Percentiles rank a stretch among this genome's conserved stretches.
Conservation (phyloP, 2,329 filamentous ascomycete species). For the Fusarium sp. region DNA sequence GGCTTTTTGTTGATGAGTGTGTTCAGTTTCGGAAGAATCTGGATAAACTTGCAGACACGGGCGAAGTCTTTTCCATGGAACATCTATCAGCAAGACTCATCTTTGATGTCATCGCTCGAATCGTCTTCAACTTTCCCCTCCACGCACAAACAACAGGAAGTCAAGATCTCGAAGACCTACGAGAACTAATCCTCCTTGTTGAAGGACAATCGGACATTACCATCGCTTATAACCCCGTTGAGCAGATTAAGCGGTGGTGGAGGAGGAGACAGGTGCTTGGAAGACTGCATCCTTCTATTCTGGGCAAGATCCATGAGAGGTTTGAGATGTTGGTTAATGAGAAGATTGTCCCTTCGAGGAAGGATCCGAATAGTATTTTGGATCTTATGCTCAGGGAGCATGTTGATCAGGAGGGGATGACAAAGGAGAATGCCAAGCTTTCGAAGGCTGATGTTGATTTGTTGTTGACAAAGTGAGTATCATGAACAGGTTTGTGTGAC, state of each 20-base stretch:
- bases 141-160: conserved; percentile 16
- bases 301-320: background rate
- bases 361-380: conserved; percentile 20
- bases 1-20: conserved; percentile 14
- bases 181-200: conserved; percentile 15
- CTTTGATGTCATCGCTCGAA: conserved; percentile 3
- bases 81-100: background rate
- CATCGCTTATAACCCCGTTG: conserved; percentile 6
- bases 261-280: background rate
- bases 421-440: background rate
- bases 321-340: background rate
- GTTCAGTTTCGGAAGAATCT: background rate
- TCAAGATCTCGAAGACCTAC: conserved; percentile 1
- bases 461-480: conserved; percentile 3
- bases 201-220: background rate
- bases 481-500: fast-evolving
- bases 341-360: conserved; percentile 3
- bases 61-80: conserved; percentile 26
- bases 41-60: background rate
- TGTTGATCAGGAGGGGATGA: background rate
- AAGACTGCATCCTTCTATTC: conserved; percentile 2
- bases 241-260: conserved; percentile 11
- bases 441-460: background rate
- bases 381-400: conserved; percentile 26
- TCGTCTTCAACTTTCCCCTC: background rate